These are phyloP conservation scores for Abelmoschus esculentus DNA, from an alignment of 345 rosid species.

Conservation along the genomic window DNA sequence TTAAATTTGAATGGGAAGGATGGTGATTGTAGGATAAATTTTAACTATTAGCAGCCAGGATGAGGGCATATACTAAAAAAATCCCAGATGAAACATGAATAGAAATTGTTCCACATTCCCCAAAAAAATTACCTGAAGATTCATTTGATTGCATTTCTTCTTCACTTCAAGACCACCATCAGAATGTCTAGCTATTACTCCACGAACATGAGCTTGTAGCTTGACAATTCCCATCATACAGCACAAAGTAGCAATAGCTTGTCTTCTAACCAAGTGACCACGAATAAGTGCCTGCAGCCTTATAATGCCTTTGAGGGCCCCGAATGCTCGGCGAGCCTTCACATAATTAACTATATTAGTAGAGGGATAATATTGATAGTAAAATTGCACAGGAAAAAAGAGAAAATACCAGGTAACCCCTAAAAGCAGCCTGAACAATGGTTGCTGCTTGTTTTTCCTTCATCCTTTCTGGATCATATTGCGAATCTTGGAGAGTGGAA, in stretches of 20 bases:
- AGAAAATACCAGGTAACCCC: constrained; percentile 61
- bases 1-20: not conserved
- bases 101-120: constrained; percentile 2
- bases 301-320: constrained; percentile 91
- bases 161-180: constrained; percentile 44
- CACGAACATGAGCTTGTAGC: constrained; percentile 76
- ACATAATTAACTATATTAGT: constrained; percentile 30
- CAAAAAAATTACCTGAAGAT: constrained; percentile 44
- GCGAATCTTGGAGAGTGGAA: constrained; percentile 18
- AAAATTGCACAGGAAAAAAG: not conserved
- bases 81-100: not conserved
- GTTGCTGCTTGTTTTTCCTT: constrained; percentile 64
- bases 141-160: constrained; percentile 21
- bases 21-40: not conserved
- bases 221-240: constrained; percentile 76
- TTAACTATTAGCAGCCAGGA: not conserved
- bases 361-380: not conserved
- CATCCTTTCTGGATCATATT: constrained; percentile 43
- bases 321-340: constrained; percentile 94
- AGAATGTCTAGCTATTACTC: constrained; percentile 51
- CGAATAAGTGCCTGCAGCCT: constrained; percentile 95
- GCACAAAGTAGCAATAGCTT: constrained; percentile 72
- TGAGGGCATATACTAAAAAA: not conserved
- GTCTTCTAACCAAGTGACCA: constrained; percentile 93
- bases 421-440: constrained; percentile 75